phyloP scores from a whole-genome alignment of 495 filamentous ascomycete species.

The Aspergillus nanangensis region DNA sequence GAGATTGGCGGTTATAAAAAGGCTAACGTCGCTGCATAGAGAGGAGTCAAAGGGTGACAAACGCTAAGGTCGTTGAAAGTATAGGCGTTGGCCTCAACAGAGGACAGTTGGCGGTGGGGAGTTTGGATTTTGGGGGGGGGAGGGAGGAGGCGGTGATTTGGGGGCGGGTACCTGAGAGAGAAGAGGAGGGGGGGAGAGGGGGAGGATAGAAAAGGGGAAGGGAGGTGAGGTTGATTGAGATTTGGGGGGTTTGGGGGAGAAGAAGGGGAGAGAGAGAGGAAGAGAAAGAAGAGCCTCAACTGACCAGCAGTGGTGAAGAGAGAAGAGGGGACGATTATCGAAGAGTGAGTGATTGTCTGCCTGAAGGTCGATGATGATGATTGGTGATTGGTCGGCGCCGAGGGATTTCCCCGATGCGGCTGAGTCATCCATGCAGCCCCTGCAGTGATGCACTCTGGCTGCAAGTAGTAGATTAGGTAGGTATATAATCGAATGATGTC shows the following conservation, averaged over 20 bases:
- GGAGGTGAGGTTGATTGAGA: too few species aligned
- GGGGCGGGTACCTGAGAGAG: conserved; percentile 13
- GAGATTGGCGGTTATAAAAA: neutral
- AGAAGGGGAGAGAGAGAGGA: neutral
- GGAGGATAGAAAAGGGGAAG: conserved; percentile 1
- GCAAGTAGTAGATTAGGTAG: too few species aligned
- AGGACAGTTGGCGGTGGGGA: conserved; percentile 24
- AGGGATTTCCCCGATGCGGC: too few species aligned
- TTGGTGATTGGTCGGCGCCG: neutral
- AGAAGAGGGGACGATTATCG: neutral
- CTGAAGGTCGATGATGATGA: neutral
- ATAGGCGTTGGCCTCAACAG: conserved; percentile 8
- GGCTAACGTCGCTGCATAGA: conserved; percentile 21
- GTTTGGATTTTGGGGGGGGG: conserved; percentile 2
- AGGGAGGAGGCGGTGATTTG: conserved; percentile 9
- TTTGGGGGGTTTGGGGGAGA: neutral
- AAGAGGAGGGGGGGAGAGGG: conserved; percentile 1
- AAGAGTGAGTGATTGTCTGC: neutral
- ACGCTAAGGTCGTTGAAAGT: neutral
- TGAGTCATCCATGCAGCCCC: too few species aligned
- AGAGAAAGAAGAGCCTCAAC: conserved; percentile 2
- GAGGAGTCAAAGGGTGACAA: neutral
- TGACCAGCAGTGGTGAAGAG: conserved; percentile 4
- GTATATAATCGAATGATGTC: too few species aligned
- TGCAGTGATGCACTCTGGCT: too few species aligned